Evolutionary conservation across 208 protist species (phyloP).

Genomic region (Acanthamoeba quina): DNA sequence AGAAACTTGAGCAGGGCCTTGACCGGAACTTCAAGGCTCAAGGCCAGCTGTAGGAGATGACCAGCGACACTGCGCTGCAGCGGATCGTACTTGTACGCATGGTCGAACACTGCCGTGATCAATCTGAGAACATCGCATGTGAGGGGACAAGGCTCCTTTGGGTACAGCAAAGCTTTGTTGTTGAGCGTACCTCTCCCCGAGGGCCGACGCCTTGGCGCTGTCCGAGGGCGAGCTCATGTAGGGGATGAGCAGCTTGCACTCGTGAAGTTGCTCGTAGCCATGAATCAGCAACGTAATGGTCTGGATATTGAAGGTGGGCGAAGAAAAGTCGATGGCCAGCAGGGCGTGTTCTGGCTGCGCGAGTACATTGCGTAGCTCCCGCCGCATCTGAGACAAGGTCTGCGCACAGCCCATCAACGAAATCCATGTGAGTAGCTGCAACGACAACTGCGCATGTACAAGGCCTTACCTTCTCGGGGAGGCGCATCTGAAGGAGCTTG

Average conservation of each 20-base stretch:
- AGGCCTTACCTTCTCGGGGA: conserved; percentile 30
- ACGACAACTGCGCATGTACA: not conserved
- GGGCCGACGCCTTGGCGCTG: conserved; percentile 22
- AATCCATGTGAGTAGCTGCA: not conserved
- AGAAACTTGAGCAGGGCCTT: conserved; percentile 77
- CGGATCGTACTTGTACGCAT: conserved; percentile 69
- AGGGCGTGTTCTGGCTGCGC: conserved; percentile 20
- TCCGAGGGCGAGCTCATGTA: conserved; percentile 30
- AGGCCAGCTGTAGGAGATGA: conserved; percentile 70
- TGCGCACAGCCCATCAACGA: not conserved
- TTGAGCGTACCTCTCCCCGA: not conserved
- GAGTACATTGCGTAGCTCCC: conserved; percentile 10
- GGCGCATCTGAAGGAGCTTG: conserved; percentile 62
- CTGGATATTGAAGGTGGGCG: conserved; percentile 59
- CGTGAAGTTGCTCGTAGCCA: conserved; percentile 74
- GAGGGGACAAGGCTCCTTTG: not conserved
- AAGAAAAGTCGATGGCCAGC: conserved; percentile 56
- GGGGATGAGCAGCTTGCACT: conserved; percentile 71
- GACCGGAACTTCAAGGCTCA: conserved; percentile 47
- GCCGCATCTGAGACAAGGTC: not conserved
- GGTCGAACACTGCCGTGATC: conserved; percentile 66
- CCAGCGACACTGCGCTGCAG: conserved; percentile 64
- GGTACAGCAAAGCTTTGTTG: not conserved
- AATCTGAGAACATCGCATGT: not conserved
- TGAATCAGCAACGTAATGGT: conserved; percentile 35